Conservation (phyloP, 2,329 filamentous ascomycete species). For the Fonsecaea pugnacius region DNA sequence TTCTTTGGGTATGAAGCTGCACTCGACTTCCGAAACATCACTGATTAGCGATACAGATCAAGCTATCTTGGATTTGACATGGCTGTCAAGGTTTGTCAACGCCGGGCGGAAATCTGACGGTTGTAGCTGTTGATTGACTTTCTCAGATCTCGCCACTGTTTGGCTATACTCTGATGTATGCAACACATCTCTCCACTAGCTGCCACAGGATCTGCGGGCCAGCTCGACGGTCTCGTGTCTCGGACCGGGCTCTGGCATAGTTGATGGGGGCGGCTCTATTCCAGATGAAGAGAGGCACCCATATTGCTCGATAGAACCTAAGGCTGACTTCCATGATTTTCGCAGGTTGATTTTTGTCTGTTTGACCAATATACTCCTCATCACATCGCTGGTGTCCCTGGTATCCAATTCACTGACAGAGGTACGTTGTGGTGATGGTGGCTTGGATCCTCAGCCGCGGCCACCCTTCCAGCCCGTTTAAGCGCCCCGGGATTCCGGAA, state of each 20-base stretch:
- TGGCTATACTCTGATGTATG: slow-evolving; percentile 38
- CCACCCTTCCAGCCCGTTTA: slow-evolving; percentile 9
- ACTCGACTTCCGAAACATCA: background rate
- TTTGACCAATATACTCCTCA: slow-evolving; percentile 64
- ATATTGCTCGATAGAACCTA: slow-evolving; percentile 7
- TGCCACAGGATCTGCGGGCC: background rate
- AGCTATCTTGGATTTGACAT: slow-evolving; percentile 64
- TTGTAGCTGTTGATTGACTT: slow-evolving; percentile 12
- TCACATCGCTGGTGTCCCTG: slow-evolving; percentile 63
- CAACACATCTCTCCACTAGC: slow-evolving; percentile 10
- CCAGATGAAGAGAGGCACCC: slow-evolving; percentile 12
- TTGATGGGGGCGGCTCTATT: background rate
- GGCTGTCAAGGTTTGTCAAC: slow-evolving; percentile 38
- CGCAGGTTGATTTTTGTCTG: slow-evolving; percentile 61
- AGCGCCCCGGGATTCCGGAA: slow-evolving; percentile 9
- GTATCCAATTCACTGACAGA: slow-evolving; percentile 63
- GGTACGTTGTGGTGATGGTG: slow-evolving; percentile 45
- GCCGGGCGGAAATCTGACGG: background rate
- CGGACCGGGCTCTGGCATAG: slow-evolving; percentile 22
- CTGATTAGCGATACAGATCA: slow-evolving; percentile 46
- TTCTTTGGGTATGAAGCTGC: slow-evolving; percentile 59
- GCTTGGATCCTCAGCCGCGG: slow-evolving; percentile 21
- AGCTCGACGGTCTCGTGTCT: background rate
- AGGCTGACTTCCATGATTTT: slow-evolving; percentile 26
- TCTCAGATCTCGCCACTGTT: slow-evolving; percentile 37